Base-by-base conservation (phyloP, 208 protist genomes). In the Angomonas deanei region DNA sequence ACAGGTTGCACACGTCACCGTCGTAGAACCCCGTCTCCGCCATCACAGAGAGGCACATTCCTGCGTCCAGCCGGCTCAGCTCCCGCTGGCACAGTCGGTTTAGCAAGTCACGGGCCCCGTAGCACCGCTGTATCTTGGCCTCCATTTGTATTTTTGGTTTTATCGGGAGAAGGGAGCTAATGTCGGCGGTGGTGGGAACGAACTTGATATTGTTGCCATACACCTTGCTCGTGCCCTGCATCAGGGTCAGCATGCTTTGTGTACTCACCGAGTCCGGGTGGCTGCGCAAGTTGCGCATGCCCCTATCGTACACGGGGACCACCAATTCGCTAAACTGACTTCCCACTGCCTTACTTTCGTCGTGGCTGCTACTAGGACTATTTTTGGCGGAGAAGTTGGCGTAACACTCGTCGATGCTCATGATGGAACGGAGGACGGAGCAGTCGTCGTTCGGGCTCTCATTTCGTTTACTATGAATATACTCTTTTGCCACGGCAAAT, bases 111-210 rank as follows among this genome's bases (percentile, higher is more conserved):
- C 87, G 76, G 8, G 87, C 77, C 23, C 82, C 78, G 0, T 49
- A 4, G 64, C 85, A 92, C 27, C 85, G 84, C 63, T 93, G 86
- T 66, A 96, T 61, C 63, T 93, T 93, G 1, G 90, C 84, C 66
- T 93, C 87, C 87, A 96, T 93, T 24, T 91, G 77, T 0, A 93
- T 64, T 47, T 89, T 86, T 21, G 75, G 80, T 52, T 93, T 93
- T 15, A 80, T 74, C 10, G 90, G 90, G 1, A 96, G 68, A 8
- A 96, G 70, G 8, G 78, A 72, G 26, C 62, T 59, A 46, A 86
- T 81, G 56, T 93, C 85, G 6, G 64, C 72, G 39, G 61, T 67
- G 31, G 72, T 57, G 2, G 86, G 61, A 11, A 72, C 66, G 59
- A 93, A 93, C 19, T 68, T 69, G 63, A 88, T 92, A 26, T 53